Evolutionary conservation across 768 basidiomycete genomes (phyloP).

Genomic region (Russula sp.): DNA sequence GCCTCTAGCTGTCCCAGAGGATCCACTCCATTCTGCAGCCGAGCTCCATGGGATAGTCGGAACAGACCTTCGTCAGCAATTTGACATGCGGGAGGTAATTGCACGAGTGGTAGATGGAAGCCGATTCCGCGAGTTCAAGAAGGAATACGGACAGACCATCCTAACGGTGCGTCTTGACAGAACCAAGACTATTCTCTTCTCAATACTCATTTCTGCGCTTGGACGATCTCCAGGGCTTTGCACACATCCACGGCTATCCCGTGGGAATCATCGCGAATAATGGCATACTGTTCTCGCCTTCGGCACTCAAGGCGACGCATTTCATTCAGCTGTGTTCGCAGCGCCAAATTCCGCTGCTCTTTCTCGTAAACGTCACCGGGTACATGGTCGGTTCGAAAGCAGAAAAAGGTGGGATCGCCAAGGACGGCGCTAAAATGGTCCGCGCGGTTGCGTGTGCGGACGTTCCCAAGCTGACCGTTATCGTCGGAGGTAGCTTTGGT

Average conservation of each 20-base stretch:
- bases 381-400: slow-evolving; percentile 98
- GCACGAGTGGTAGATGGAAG: slow-evolving; percentile 90
- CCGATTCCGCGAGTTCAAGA: slow-evolving; percentile 92
- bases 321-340: slow-evolving; percentile 95
- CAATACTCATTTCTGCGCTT: not conserved
- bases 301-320: slow-evolving; percentile 90
- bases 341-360: slow-evolving; percentile 81
- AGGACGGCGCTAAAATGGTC: slow-evolving; percentile 97
- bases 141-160: slow-evolving; percentile 88
- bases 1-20: slow-evolving; percentile 61
- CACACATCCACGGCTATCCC: slow-evolving; percentile 81
- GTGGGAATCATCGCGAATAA: slow-evolving; percentile 95
- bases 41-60: slow-evolving; percentile 93
- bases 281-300: slow-evolving; percentile 91
- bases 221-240: slow-evolving; percentile 67
- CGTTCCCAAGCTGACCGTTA: slow-evolving; percentile 89
- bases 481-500: slow-evolving; percentile 92
- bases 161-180: slow-evolving; percentile 59
- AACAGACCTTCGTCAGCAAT: slow-evolving; percentile 81
- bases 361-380: slow-evolving; percentile 95
- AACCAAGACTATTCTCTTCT: not conserved
- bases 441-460: slow-evolving; percentile 91
- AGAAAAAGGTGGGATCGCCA: slow-evolving; percentile 90
- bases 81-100: slow-evolving; percentile 94
- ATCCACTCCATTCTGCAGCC: slow-evolving; percentile 72